Evolutionary conservation across 352 stramenopile species (phyloP), one percentile per base, ranked within the genome.

Genomic region (Pythium brachiatum): DNA sequence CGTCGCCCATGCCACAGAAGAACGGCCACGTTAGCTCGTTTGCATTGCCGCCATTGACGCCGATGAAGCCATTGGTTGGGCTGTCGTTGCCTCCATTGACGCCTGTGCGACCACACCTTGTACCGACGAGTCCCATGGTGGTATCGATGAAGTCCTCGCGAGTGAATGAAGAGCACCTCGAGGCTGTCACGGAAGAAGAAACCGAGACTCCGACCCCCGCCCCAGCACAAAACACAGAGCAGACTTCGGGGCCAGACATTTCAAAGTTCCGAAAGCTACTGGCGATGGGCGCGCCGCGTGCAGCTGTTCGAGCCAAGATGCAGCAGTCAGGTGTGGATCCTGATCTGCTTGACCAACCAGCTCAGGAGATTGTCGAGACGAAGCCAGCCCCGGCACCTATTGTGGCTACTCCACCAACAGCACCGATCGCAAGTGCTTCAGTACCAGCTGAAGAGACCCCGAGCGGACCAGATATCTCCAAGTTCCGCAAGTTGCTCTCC

Each of bases 401-500:
- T 15, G 2, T 44, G 3, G 12, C 50, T 6, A 0, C 50, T 9
- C 11, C 20, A 2, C 31, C 46, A 16, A n/a, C 60, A 27, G 54
- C 36, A 3, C n/a, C 31, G 16, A 11, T 43, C 3, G 13, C 60
- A n/a, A 69, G 7, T 25, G 53, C 48, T 11, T 7, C 29, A 15
- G 18, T 70, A 47, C 34, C 44, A 18, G 2, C 58, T 1, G 46
- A 62, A 18, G 16, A 46, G 7, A 54, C 62, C 5, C 13, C 52
- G 0, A 29, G 47, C 18, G 72, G 41, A 8, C 57, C 67, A 15
- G 76, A 87, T 43, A 48, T 88, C 46, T 73, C 72, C 6, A 85
- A 86, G 31, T 98, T 98, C 61, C 97, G 97, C 38, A 98, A 98
- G 64, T 86, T 99, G 71, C 55, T 95, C 13, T 76, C 76, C 1